Base-by-base conservation (phyloP, 495 filamentous ascomycete genomes). In the Aspergillus taichungensis region DNA sequence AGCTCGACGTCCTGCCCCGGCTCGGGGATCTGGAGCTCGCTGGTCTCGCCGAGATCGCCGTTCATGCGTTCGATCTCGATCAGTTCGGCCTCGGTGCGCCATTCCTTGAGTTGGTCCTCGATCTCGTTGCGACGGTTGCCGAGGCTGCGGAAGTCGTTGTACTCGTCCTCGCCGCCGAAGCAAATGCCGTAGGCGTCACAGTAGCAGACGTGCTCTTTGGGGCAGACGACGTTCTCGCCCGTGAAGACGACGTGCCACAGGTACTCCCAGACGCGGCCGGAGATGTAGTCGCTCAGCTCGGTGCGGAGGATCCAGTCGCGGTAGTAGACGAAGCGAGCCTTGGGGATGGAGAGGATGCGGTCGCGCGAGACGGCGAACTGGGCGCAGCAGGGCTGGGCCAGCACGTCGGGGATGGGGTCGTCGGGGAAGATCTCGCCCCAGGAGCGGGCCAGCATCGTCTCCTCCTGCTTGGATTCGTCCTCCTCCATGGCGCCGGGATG, bases 161-260 rank as follows among this genome's bases (percentile, higher is more conserved):
- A 85, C 43, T 74, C 59, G 0, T 68, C 61, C 13, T 76, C 68
- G 1, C 75, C 73, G 5, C 79, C 85, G 52, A 89, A 91, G 53
- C 86, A 91, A n/a, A 82, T 66, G 0, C 85, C 85, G 40, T 80
- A 91, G 12, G 78, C 83, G 47, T 87, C 82, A 56, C 86, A 91
- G 43, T 87, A 84, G 60, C 86, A 91, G 0, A 82, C 61, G 53
- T 80, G 74, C 61, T 83, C 76, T 13, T 66, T 66, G 9, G 83
- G 81, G 54, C 85, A 89, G 34, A 74, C 58, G 7, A 78, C 65
- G 6, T 72, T 65, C 29, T 78, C 37, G 7, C 73, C 69, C 3
- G 74, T 74, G 50, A 87, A 88, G n/a, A 87, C 62, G 47, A 72
- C 82, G 45, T 83, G 82, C 81, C 82, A 89, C 4, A 83, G 63